Percentiles rank a stretch among this genome's conserved stretches.
Evolutionary conservation across 768 basidiomycete genomes (phyloP).

Genomic region (Rhodotorula diobovata): DNA sequence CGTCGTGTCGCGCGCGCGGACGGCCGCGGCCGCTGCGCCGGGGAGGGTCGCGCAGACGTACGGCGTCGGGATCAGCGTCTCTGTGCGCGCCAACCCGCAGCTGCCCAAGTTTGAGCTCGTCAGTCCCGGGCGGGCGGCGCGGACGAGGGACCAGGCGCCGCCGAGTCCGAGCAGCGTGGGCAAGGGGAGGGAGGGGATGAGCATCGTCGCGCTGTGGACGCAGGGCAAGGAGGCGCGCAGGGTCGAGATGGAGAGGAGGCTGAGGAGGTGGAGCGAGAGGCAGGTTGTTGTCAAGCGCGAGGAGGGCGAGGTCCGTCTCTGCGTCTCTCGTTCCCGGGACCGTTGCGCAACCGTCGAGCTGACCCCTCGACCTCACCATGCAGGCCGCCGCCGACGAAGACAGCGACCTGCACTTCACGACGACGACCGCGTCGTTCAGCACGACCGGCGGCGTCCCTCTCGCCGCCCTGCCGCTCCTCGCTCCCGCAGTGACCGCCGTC

Average conservation of each 20-base stretch:
- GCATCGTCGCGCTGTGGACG: slow-evolving; percentile 41
- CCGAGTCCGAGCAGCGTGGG: slow-evolving; percentile 38
- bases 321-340: background rate
- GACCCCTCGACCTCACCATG: background rate
- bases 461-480: slow-evolving; percentile 25
- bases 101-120: slow-evolving; percentile 38
- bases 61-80: slow-evolving; percentile 40
- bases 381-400: no score
- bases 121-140: slow-evolving; percentile 4
- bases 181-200: slow-evolving; percentile 40
- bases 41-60: slow-evolving; percentile 34
- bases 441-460: slow-evolving; percentile 9
- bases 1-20: slow-evolving; percentile 33
- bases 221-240: slow-evolving; percentile 36
- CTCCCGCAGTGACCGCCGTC: slow-evolving; percentile 22
- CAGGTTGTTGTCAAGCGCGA: slow-evolving; percentile 8
- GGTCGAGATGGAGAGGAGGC: slow-evolving; percentile 31
- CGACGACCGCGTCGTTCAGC: background rate
- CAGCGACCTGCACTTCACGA: background rate
- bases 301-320: slow-evolving; percentile 7
- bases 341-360: background rate
- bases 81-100: slow-evolving; percentile 37
- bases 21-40: slow-evolving; percentile 8
- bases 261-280: slow-evolving; percentile 21
- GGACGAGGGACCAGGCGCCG: background rate